Conservation (phyloP, 2,329 filamentous ascomycete genomes). For the Monosporascus sp. region DNA sequence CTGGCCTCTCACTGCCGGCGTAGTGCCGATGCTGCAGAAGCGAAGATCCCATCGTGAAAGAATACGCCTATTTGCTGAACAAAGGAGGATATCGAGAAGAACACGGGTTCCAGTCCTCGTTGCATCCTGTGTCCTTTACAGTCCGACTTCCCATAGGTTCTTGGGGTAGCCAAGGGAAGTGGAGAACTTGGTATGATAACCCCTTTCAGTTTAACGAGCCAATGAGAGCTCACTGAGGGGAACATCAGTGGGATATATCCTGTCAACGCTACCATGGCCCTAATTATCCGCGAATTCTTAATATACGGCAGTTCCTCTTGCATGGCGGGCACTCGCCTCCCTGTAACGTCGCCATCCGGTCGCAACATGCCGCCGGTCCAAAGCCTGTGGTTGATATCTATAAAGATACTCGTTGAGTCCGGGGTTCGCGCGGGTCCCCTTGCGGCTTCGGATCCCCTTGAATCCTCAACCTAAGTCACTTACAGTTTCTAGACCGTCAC, state of each 20-base stretch:
- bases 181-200: neutral
- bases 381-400: too few relatives aligned
- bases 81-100: neutral
- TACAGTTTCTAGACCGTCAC: too few relatives aligned
- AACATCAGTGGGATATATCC: neutral
- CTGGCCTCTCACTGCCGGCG: too few relatives aligned
- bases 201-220: neutral
- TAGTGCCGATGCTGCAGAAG: too few relatives aligned
- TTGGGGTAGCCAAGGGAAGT: neutral
- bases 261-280: neutral
- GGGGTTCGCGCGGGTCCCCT: too few relatives aligned
- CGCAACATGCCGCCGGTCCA: too few relatives aligned
- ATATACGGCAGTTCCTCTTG: neutral
- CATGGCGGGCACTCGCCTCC: neutral
- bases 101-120: too few relatives aligned
- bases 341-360: too few relatives aligned
- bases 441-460: too few relatives aligned
- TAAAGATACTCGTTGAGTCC: too few relatives aligned
- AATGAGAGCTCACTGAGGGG: neutral
- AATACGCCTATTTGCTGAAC: neutral
- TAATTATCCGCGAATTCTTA: neutral
- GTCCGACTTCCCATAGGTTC: neutral
- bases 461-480: too few relatives aligned
- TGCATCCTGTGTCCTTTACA: neutral
- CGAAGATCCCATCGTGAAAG: too few relatives aligned